Percentiles rank a stretch among this genome's conserved stretches.
phyloP scores from a whole-genome alignment of 202 grass and related monocot species.

The Carex sylvatica region DNA sequence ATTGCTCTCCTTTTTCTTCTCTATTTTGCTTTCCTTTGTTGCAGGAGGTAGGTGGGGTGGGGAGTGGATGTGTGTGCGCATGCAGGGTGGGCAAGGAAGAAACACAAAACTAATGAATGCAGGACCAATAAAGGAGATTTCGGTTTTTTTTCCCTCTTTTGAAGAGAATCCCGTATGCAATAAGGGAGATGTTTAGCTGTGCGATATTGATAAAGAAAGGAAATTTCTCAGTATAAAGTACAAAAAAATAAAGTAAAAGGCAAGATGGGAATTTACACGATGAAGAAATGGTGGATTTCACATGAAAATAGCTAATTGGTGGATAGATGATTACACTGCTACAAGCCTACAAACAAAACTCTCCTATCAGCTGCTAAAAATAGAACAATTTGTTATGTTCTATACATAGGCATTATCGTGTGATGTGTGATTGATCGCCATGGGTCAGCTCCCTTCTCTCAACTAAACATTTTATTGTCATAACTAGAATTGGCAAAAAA shows the following conservation, averaged over 20 bases:
- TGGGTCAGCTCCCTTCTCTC: not conserved
- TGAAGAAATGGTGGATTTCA: not conserved
- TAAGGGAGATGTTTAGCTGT: not conserved
- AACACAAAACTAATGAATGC: not conserved
- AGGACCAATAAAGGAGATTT: not conserved
- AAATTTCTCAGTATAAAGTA: not conserved
- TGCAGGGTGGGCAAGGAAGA: not conserved
- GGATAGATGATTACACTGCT: not conserved
- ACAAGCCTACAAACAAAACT: not conserved
- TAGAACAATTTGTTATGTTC: slow-evolving; percentile 7
- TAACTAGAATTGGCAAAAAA: not conserved
- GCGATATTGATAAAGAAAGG: not conserved
- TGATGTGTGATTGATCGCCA: not conserved
- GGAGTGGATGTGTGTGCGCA: not conserved
- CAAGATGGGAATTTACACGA: not conserved
- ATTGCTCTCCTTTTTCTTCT: not conserved
- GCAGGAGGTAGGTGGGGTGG: not conserved
- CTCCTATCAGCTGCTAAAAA: not conserved
- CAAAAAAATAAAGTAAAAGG: not conserved
- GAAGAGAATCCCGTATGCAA: not conserved
- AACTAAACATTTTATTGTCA: not conserved
- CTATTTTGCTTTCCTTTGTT: not conserved
- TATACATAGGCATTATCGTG: not conserved
- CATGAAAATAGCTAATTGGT: not conserved
- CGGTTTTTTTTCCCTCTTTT: not conserved